These are phyloP conservation scores for Aspergillus bombycis DNA, from an alignment of 2,329 filamentous ascomycete species.

Conservation along the genomic window DNA sequence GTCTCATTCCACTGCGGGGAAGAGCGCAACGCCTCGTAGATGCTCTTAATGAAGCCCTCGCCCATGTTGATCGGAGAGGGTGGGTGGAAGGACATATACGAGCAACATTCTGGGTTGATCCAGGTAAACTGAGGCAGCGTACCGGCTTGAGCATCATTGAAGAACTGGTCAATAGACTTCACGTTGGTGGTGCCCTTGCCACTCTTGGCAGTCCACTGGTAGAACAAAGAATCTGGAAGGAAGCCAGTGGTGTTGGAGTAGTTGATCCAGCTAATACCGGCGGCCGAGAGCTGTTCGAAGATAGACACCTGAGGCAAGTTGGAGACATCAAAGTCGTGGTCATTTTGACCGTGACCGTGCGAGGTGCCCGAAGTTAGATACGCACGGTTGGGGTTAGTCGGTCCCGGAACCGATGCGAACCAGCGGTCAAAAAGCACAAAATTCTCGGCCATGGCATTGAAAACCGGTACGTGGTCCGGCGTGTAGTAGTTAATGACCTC, in stretches of 20 bases:
- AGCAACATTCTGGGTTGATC: conserved; percentile 56
- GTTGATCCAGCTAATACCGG: conserved; percentile 50
- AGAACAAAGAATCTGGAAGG: conserved; percentile 50
- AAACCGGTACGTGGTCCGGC: conserved; percentile 45
- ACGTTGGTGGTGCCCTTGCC: conserved; percentile 40
- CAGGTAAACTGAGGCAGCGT: conserved; percentile 51
- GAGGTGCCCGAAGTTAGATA: conserved; percentile 46
- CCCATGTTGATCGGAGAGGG: conserved; percentile 49
- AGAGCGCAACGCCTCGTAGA: conserved; percentile 50
- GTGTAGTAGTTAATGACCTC: conserved; percentile 51
- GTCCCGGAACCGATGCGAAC: conserved; percentile 46
- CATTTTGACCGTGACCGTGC: conserved; percentile 43
- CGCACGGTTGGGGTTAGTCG: conserved; percentile 44
- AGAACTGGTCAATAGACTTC: conserved; percentile 47
- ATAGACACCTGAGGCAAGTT: conserved; percentile 43
- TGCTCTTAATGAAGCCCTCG: conserved; percentile 50
- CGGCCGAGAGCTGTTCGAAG: conserved; percentile 46
- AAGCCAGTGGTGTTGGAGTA: conserved; percentile 51
- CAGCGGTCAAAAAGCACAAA: conserved; percentile 51
- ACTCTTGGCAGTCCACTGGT: conserved; percentile 44
- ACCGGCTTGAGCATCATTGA: conserved; percentile 49
- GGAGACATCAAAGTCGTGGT: conserved; percentile 37
- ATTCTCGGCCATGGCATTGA: conserved; percentile 46
- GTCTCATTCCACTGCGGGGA: conserved; percentile 53
- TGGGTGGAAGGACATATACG: conserved; percentile 53